These are phyloP conservation scores for Cercospora sesami DNA, from an alignment of 2,329 filamentous ascomycete genomes.

Conservation along the genomic window DNA sequence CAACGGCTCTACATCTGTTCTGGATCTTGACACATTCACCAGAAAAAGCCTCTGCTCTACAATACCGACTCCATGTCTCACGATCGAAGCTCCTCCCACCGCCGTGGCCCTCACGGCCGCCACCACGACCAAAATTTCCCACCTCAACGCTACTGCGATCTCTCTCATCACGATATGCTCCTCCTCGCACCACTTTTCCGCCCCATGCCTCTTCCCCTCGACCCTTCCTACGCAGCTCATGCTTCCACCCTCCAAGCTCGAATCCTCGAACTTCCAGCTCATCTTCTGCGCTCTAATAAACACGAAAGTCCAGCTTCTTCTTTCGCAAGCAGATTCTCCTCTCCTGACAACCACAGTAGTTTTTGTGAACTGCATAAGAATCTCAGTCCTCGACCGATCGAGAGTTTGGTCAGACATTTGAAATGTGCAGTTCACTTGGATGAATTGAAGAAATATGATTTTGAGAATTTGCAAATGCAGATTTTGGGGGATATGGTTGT, in stretches of 20 bases:
- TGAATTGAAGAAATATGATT: background rate
- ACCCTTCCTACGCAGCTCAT: conserved; percentile 11
- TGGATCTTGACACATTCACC: background rate
- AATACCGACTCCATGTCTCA: background rate
- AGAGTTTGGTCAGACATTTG: conserved; percentile 22
- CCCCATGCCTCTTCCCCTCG: conserved; percentile 6
- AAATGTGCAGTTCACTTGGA: conserved; percentile 20
- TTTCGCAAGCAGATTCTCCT: background rate
- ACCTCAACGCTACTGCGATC: conserved; percentile 25
- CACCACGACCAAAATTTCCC: conserved; percentile 22
- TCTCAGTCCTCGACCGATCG: conserved; percentile 26
- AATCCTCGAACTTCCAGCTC: conserved; percentile 28
- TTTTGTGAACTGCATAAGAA: conserved; percentile 30
- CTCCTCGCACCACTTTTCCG: conserved; percentile 26
- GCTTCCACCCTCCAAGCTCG: conserved; percentile 17
- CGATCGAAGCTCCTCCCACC: background rate
- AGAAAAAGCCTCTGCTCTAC: background rate
- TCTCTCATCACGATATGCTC: conserved; percentile 24
- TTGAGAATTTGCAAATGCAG: conserved; percentile 15
- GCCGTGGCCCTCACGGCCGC: background rate
- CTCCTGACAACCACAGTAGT: background rate
- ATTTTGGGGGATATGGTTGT: conserved; percentile 22
- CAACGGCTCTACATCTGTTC: background rate
- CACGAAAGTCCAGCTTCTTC: background rate
- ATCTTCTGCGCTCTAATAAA: conserved; percentile 22